Percentiles rank a stretch among this genome's conserved stretches.
Conservation (phyloP, 2,329 filamentous ascomycete species). For the Paecilomyces dactylethromorphus region DNA sequence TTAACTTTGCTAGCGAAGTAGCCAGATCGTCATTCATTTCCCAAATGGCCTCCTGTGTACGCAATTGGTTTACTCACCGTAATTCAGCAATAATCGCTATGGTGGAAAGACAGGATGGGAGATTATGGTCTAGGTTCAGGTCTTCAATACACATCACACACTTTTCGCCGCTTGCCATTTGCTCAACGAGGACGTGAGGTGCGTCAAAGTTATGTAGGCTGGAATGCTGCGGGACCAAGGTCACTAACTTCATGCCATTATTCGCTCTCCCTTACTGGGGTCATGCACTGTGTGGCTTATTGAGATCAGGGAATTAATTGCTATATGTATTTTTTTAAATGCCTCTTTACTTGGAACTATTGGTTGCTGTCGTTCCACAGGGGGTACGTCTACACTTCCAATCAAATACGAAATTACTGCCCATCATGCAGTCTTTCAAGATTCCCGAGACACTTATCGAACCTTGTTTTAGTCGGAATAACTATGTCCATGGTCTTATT, state of each 20-base stretch:
- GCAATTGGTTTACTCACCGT: background rate
- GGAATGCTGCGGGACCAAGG: background rate
- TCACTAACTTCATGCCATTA: background rate
- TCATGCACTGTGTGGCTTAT: background rate
- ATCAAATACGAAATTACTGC: background rate
- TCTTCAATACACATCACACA: background rate
- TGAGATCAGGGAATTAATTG: background rate
- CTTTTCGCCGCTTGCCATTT: background rate
- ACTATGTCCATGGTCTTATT: background rate
- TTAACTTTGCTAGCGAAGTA: background rate
- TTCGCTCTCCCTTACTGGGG: background rate
- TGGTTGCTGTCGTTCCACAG: background rate
- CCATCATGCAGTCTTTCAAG: background rate
- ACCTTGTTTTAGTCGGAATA: background rate
- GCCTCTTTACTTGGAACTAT: background rate
- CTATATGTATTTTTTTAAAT: background rate
- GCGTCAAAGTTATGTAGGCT: background rate
- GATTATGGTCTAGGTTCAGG: background rate
- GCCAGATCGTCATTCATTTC: background rate
- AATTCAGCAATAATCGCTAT: background rate
- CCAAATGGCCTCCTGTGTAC: background rate
- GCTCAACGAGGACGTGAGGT: background rate
- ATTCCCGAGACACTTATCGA: background rate
- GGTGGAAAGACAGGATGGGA: background rate
- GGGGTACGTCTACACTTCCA: background rate